A percentile compares a stretch with the other conserved stretches of the same genome.
Evolutionary conservation across 768 basidiomycete species (phyloP).

Genomic region (Tricholoma bakamatsutake): DNA sequence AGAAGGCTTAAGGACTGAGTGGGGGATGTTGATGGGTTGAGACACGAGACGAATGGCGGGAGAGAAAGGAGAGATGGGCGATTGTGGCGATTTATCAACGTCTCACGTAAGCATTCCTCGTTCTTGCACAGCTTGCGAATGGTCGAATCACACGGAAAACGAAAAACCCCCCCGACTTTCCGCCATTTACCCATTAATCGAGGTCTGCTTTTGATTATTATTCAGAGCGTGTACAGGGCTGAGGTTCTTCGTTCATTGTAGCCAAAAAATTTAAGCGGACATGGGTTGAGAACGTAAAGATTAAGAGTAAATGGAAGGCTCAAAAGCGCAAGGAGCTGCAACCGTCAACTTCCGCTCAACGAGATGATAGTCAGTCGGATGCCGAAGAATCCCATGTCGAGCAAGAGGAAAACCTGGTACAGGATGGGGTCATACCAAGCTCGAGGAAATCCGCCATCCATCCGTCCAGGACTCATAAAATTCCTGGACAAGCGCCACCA

Average conservation of each 20-base stretch:
- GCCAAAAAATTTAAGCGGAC: constrained; percentile 77
- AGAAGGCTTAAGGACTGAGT: constrained; percentile 32
- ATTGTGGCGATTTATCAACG: constrained; percentile 16
- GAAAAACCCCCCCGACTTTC: constrained; percentile 66
- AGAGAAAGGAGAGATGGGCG: constrained; percentile 11
- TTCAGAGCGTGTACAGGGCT: neutral
- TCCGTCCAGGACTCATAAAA: constrained; percentile 24
- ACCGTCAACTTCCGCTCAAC: constrained; percentile 16
- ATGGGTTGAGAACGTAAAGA: constrained; percentile 74
- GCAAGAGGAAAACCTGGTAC: constrained; percentile 10
- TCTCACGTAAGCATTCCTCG: constrained; percentile 15
- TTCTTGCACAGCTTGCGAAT: constrained; percentile 17
- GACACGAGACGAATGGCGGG: constrained; percentile 13
- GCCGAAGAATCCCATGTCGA: constrained; percentile 12
- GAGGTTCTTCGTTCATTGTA: constrained; percentile 23
- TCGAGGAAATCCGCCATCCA: constrained; percentile 12
- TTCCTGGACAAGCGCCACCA: constrained; percentile 15
- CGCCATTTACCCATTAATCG: constrained; percentile 56
- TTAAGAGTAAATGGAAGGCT: constrained; percentile 73
- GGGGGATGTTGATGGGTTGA: constrained; percentile 26
- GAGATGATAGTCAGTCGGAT: constrained; percentile 13
- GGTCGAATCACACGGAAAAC: constrained; percentile 27
- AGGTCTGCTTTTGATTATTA: constrained; percentile 37
- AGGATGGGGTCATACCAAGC: constrained; percentile 8
- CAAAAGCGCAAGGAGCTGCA: constrained; percentile 50